Evolutionary conservation across 73 alveolate genomes (phyloP).

Genomic region (Urostyla sp.): DNA sequence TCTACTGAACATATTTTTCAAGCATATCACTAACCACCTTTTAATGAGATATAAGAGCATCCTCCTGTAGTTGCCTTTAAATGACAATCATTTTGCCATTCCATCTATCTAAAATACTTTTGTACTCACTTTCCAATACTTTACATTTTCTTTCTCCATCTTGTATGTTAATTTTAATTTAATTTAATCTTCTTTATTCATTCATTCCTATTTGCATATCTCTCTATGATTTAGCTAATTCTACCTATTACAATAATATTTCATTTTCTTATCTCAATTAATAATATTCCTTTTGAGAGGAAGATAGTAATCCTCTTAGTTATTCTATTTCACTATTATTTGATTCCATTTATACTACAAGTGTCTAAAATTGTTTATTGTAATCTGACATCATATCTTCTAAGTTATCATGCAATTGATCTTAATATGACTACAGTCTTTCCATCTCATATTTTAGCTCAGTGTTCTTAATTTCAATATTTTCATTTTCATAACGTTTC

Average conservation of each 20-base stretch:
- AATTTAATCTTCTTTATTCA: constrained; percentile 36
- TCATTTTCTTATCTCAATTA: constrained; percentile 2
- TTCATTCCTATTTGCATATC: constrained; percentile 33
- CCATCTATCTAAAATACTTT: constrained; percentile 46
- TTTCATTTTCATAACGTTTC: constrained; percentile 30
- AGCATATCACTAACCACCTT: constrained; percentile 36
- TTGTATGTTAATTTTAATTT: constrained; percentile 10
- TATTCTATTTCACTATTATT: background rate
- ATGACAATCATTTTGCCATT: constrained; percentile 34
- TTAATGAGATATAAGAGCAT: background rate
- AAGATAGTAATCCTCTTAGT: background rate
- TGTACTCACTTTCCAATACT: constrained; percentile 16
- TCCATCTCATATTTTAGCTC: constrained; percentile 48
- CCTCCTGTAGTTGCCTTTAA: constrained; percentile 27
- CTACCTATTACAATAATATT: constrained; percentile 8
- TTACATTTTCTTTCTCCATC: constrained; percentile 11
- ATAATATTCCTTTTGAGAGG: background rate
- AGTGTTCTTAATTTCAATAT: background rate
- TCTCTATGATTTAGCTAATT: background rate
- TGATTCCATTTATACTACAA: background rate
- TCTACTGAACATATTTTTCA: constrained; percentile 31
- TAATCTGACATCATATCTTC: constrained; percentile 46
- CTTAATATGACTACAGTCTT: constrained; percentile 18
- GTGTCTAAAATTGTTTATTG: constrained; percentile 2
- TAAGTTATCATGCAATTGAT: constrained; percentile 4